Percentiles rank a stretch among this genome's conserved stretches.
Evolutionary conservation across 108 stramenopile genomes (phyloP).

Genomic region (Cylindrotheca closterium): DNA sequence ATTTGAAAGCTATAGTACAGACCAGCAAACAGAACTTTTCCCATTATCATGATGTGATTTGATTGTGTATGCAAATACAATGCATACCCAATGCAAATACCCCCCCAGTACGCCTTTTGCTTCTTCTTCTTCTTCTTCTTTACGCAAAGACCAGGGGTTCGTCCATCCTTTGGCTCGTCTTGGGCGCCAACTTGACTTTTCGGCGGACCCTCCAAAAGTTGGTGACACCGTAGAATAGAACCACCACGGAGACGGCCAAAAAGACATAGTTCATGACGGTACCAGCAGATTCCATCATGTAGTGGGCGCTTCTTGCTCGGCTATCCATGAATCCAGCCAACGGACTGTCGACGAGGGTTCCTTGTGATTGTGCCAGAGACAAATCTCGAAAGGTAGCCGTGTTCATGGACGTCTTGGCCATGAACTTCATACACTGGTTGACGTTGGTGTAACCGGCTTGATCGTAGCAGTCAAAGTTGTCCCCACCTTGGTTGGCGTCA

Average conservation of each 20-base stretch:
- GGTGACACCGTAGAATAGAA: not conserved
- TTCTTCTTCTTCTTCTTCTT: not conserved
- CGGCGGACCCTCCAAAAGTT: not conserved
- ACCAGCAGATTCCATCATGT: not conserved
- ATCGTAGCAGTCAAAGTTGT: constrained; percentile 49
- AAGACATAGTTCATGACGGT: not conserved
- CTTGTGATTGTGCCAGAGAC: constrained; percentile 36
- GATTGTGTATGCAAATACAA: too few relatives aligned
- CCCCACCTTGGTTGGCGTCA: constrained; percentile 41
- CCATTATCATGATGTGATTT: too few relatives aligned
- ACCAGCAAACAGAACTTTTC: too few relatives aligned
- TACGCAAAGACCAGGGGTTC: not conserved
- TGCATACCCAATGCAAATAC: too few relatives aligned
- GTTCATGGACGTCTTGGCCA: constrained; percentile 57
- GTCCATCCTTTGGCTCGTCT: not conserved
- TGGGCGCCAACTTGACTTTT: not conserved
- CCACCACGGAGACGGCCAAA: not conserved
- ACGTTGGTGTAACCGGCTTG: constrained; percentile 60
- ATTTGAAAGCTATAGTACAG: too few relatives aligned
- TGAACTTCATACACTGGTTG: constrained; percentile 73
- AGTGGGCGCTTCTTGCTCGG: not conserved
- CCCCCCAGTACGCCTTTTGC: too few relatives aligned
- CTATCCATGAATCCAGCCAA: constrained; percentile 39
- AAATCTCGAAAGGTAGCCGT: constrained; percentile 60
- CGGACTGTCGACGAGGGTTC: constrained; percentile 33